phyloP scores from a whole-genome alignment of 2,329 filamentous ascomycete genomes.

The Colletotrichum lentis region DNA sequence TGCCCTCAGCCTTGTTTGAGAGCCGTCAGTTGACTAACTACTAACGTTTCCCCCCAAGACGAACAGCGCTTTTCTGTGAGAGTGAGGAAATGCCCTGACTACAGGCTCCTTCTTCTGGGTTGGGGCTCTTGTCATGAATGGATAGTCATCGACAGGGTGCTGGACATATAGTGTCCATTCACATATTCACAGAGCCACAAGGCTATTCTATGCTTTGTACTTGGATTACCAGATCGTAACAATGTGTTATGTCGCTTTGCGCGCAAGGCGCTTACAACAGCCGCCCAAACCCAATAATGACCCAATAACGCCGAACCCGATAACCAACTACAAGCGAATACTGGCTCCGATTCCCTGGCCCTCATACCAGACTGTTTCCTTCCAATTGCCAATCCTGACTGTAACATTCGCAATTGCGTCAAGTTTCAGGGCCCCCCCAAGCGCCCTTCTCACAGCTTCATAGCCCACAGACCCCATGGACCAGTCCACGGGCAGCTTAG shows the following conservation, averaged over 20 bases:
- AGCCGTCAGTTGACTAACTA: too few relatives aligned
- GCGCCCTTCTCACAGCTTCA: slow-evolving; percentile 78
- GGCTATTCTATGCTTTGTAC: neutral
- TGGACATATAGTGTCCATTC: neutral
- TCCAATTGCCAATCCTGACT: slow-evolving; percentile 78
- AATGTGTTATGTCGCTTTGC: neutral
- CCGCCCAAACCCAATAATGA: slow-evolving; percentile 9
- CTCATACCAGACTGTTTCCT: slow-evolving; percentile 73
- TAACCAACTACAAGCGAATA: slow-evolving; percentile 57
- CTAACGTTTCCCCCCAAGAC: neutral
- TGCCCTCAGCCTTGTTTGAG: too few relatives aligned
- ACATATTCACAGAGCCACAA: neutral
- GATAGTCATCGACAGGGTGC: too few relatives aligned
- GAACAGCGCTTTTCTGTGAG: neutral
- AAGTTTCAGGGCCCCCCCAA: slow-evolving; percentile 81
- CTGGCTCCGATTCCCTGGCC: slow-evolving; percentile 76
- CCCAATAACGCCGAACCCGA: slow-evolving; percentile 34
- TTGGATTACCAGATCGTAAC: neutral
- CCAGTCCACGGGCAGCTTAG: slow-evolving; percentile 84
- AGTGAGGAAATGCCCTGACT: neutral
- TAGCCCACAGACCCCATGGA: slow-evolving; percentile 80
- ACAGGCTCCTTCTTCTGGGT: neutral
- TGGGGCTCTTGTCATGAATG: neutral
- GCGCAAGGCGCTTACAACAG: neutral
- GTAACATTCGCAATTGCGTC: slow-evolving; percentile 80